Conservation (phyloP, 2,329 filamentous ascomycete genomes). For the Elsinoe perseae region DNA sequence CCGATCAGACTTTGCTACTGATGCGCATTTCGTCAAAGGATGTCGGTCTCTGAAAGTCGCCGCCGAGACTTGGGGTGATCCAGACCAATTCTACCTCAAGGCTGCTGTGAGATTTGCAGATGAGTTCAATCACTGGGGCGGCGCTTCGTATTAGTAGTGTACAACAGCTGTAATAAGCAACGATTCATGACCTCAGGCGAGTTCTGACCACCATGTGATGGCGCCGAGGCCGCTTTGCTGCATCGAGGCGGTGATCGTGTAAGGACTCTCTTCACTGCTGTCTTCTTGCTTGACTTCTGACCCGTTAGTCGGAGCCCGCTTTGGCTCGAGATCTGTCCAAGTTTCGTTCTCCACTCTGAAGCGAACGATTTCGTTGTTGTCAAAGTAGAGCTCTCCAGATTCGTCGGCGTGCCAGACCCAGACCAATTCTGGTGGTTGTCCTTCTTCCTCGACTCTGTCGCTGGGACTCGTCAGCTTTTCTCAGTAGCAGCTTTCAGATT, state of each 20-base stretch:
- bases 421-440: background rate
- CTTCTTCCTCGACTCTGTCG: conserved; percentile 51
- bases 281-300: conserved; percentile 56
- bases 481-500: background rate
- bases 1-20: conserved; percentile 57
- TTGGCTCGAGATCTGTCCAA: conserved; percentile 84
- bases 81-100: conserved; percentile 56
- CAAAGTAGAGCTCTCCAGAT: conserved; percentile 67
- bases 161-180: conserved; percentile 1
- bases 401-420: conserved; percentile 78
- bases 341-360: conserved; percentile 80
- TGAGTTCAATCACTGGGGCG: conserved; percentile 63
- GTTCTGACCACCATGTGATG: conserved; percentile 36
- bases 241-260: conserved; percentile 54
- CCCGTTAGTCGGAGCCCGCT: conserved; percentile 56
- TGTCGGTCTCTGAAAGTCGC: conserved; percentile 68
- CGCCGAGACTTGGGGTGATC: conserved; percentile 65
- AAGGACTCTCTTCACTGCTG: conserved; percentile 59
- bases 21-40: conserved; percentile 79
- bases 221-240: conserved; percentile 41
- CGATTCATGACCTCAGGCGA: conserved; percentile 5
- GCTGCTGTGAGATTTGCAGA: conserved; percentile 65
- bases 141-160: conserved; percentile 20
- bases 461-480: conserved; percentile 22
- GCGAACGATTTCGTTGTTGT: conserved; percentile 80